These are phyloP conservation scores for Carex littledalei DNA, from an alignment of 176 grass and related monocot genomes.

Conservation along the genomic window DNA sequence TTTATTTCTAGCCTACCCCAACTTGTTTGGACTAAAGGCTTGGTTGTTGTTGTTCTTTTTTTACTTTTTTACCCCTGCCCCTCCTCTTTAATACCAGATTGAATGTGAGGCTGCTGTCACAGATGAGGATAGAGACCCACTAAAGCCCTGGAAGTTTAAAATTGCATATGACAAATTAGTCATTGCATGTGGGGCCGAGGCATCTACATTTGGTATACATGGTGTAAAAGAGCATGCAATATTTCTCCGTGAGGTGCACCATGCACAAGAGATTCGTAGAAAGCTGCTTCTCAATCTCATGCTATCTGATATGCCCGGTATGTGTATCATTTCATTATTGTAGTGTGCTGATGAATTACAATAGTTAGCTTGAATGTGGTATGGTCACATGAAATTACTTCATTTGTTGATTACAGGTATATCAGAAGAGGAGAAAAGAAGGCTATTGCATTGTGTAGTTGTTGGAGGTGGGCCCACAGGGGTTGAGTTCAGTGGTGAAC, in stretches of 20 bases:
- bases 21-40: no score
- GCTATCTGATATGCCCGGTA: conserved; percentile 89
- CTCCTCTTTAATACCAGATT: conserved; percentile 44
- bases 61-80: not conserved
- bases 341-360: not conserved
- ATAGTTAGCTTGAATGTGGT: not conserved
- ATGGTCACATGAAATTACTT: not conserved
- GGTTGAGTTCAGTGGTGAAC: conserved; percentile 98
- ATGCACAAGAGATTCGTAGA: conserved; percentile 92
- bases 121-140: conserved; percentile 42
- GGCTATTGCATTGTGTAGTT: conserved; percentile 90
- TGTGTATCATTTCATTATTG: not conserved
- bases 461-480: conserved; percentile 97
- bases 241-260: conserved; percentile 90
- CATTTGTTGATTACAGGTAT: conserved; percentile 39
- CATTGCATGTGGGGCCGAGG: conserved; percentile 85
- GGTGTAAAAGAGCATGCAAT: conserved; percentile 84
- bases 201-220: conserved; percentile 72
- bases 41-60: no score
- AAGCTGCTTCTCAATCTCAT: conserved; percentile 93
- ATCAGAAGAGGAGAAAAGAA: conserved; percentile 67
- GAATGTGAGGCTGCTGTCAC: conserved; percentile 77
- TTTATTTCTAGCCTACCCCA: no score
- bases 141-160: conserved; percentile 85
- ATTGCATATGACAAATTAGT: conserved; percentile 93